A percentile compares a stretch with the other conserved stretches of the same genome.
Conservation (phyloP, 805 yeast species). For the Yueomyces sp. region DNA sequence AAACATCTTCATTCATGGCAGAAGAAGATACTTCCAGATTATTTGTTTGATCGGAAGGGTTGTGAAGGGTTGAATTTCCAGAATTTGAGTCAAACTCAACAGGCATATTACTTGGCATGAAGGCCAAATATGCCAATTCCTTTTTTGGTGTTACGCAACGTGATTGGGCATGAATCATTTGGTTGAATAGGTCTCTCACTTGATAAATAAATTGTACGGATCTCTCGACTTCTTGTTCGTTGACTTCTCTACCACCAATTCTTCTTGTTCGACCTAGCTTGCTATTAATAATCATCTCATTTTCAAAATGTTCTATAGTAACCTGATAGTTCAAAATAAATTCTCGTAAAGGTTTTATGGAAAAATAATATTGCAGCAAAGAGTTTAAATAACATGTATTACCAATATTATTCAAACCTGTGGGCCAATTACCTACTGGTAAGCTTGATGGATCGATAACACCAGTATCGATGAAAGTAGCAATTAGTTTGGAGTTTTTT, state of each 20-base stretch:
- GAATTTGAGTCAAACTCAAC: conserved; percentile 37
- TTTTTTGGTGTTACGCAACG: conserved; percentile 69
- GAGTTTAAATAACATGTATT: conserved; percentile 93
- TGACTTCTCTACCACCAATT: conserved; percentile 78
- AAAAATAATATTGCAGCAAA: conserved; percentile 77
- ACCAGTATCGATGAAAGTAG: conserved; percentile 47
- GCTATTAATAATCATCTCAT: conserved; percentile 5
- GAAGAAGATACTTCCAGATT: neutral
- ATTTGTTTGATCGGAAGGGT: neutral
- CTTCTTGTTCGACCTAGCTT: conserved; percentile 30
- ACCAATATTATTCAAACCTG: conserved; percentile 88
- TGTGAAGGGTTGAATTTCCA: neutral
- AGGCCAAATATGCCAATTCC: conserved; percentile 79
- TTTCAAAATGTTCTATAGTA: conserved; percentile 16
- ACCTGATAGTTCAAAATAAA: conserved; percentile 44
- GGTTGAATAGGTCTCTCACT: conserved; percentile 52
- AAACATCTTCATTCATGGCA: neutral
- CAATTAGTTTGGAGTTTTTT: conserved; percentile 42
- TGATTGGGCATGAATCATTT: conserved; percentile 48
- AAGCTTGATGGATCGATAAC: conserved; percentile 43
- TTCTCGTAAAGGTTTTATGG: conserved; percentile 67
- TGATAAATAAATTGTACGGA: conserved; percentile 73
- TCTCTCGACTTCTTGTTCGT: conserved; percentile 64
- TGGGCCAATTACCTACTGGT: conserved; percentile 67
- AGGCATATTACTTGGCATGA: conserved; percentile 55